Conservation (phyloP, 176 grass and related monocot species). For the Elymus sibiricus region DNA sequence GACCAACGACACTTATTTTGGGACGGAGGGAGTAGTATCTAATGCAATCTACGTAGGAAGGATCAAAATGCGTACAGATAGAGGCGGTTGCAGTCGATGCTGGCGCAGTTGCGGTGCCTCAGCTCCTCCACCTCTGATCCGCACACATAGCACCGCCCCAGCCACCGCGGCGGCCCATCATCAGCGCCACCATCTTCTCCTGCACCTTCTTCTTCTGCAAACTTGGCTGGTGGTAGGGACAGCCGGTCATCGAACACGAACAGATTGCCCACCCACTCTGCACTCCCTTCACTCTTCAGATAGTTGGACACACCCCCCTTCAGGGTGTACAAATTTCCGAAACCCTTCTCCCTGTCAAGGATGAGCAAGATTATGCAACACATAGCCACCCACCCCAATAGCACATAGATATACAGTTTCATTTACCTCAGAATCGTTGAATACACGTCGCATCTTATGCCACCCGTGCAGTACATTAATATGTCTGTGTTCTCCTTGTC, state of each 20-base stretch:
- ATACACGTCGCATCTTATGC: slow-evolving; percentile 90
- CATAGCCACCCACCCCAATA: not conserved
- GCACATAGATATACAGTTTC: not conserved
- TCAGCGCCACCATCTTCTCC: not conserved
- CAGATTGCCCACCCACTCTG: slow-evolving; percentile 81
- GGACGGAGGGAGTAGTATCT: too few relatives aligned
- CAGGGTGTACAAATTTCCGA: slow-evolving; percentile 73
- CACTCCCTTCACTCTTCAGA: slow-evolving; percentile 63
- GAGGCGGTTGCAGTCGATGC: slow-evolving; percentile 88
- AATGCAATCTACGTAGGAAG: not conserved
- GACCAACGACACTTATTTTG: too few relatives aligned
- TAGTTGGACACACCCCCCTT: slow-evolving; percentile 92
- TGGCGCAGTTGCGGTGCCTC: slow-evolving; percentile 86
- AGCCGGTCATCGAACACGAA: slow-evolving; percentile 88
- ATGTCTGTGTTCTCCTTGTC: slow-evolving; percentile 82
- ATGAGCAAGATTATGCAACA: not conserved
- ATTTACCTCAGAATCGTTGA: slow-evolving; percentile 85
- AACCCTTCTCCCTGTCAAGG: slow-evolving; percentile 64
- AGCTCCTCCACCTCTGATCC: slow-evolving; percentile 61
- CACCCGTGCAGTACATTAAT: slow-evolving; percentile 96
- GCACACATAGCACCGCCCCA: slow-evolving; percentile 73
- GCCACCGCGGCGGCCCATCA: not conserved
- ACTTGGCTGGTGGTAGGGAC: slow-evolving; percentile 68
- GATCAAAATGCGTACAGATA: slow-evolving; percentile 47
- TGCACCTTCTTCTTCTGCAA: not conserved